Evolutionary conservation across 176 grass and related monocot species (phyloP), one percentile per base, ranked within the genome.

Genomic region (Oryza brachyantha): DNA sequence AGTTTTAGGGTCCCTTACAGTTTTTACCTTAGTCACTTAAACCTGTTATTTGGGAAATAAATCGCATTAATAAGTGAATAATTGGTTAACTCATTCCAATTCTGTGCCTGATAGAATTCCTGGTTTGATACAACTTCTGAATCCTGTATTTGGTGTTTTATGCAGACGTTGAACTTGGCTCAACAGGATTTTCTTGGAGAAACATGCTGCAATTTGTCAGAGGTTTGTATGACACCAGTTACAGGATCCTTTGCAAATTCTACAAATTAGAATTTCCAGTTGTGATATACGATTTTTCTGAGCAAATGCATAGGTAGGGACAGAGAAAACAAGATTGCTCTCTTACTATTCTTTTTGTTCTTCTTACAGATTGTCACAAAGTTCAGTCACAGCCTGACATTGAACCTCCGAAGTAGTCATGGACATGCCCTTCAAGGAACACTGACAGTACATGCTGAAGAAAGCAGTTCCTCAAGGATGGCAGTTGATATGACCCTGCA

Each of bases 141-240:
- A 79, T 52, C 34, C 73, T 76, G 19, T 40, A 71, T 61, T 70
- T 72, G 45, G 73, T 71, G 32, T 73, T 38, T 45, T 78, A 35
- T 94, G 62, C 83, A 99, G 96, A 85, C n/a, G 34, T 66, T 99
- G 72, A 89, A 93, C 35, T 85, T 99, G 79, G 26, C 72, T 60
- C 74, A 89, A 4, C 96, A 99, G 87, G 96, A 99, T 91, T 93
- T 74, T 85, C 54, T 99, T 5, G 96, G 96, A 68, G 92, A 93
- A 85, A 85, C 90, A 54, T 76, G 63, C 75, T 99, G 92, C 71
- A 82, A 71, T 48, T 80, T 99, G 32, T 99, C 96, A 59, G 92
- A 99, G 96, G 96, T 97, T 43, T 35, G 69, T 77, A 70, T 9
- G 74, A 24, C 38, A 79, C 79, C 67, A 70, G 46, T 79, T 45